Conservation (phyloP, 179 eudicot species). For the Heliamphora pulchella region DNA sequence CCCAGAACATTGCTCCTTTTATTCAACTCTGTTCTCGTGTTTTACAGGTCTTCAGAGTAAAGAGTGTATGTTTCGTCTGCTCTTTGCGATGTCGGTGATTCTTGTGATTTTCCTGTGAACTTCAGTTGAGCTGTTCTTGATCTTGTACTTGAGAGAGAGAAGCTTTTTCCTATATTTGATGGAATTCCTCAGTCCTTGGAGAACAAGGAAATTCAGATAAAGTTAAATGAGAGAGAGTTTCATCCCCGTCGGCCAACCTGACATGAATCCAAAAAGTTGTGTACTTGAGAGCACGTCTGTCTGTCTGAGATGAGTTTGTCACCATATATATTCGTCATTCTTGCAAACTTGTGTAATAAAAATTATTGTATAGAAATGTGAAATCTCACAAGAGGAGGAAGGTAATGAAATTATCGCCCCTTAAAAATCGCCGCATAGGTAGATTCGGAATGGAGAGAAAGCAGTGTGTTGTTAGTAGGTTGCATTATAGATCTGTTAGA, state of each 20-base stretch:
- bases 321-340: slow-evolving; percentile 19
- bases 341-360: slow-evolving; percentile 24
- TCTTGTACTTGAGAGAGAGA: slow-evolving; percentile 1
- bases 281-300: neutral
- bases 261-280: neutral
- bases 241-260: neutral
- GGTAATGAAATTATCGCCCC: slow-evolving; percentile 8
- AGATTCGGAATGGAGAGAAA: slow-evolving; percentile 7
- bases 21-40: neutral
- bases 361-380: slow-evolving; percentile 23
- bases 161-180: slow-evolving; percentile 2
- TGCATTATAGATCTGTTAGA: neutral
- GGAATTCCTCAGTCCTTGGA: neutral
- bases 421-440: neutral
- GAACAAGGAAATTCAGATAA: slow-evolving; percentile 1
- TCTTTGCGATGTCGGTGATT: slow-evolving; percentile 12
- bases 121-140: slow-evolving; percentile 5
- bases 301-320: neutral
- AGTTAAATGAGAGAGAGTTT: neutral
- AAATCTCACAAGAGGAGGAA: slow-evolving; percentile 6
- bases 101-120: slow-evolving; percentile 18
- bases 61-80: slow-evolving; percentile 10
- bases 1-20: too few species aligned
- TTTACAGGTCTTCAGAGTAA: slow-evolving; percentile 20
- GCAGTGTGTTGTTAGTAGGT: neutral